Conservation (phyloP, 179 eudicot genomes). For the Amaranthus tricolor region DNA sequence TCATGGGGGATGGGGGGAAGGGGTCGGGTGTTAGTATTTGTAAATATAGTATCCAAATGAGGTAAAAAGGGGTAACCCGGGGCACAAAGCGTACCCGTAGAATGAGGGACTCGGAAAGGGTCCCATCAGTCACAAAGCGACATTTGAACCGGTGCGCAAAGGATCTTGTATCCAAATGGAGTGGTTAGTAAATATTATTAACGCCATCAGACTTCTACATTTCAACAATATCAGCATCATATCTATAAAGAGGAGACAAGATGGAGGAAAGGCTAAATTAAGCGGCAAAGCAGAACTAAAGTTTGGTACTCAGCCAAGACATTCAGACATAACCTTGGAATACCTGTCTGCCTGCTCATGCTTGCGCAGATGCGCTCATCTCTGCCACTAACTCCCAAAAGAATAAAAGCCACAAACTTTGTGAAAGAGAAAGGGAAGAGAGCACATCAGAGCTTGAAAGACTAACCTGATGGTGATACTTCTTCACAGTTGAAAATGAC, state of each 20-base stretch:
- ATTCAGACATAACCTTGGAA: neutral
- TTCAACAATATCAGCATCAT: neutral
- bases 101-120: too few relatives aligned
- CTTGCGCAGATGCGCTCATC: too few relatives aligned
- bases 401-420: neutral
- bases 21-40: too few relatives aligned
- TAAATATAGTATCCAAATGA: too few relatives aligned
- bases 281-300: neutral
- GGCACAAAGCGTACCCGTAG: too few relatives aligned
- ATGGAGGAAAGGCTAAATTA: neutral
- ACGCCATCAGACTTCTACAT: neutral
- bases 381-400: neutral
- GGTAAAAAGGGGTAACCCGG: too few relatives aligned
- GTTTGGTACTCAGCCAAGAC: neutral
- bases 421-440: neutral
- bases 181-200: too few relatives aligned
- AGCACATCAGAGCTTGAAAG: neutral
- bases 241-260: neutral
- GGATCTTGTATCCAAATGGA: too few relatives aligned
- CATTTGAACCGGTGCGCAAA: too few relatives aligned
- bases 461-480: slow-evolving; percentile 74
- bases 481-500: slow-evolving; percentile 45
- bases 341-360: neutral
- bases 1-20: too few relatives aligned
- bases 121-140: too few relatives aligned